phyloP scores from a whole-genome alignment of 176 grass and related monocot species.

The Eragrostis nindensis region DNA sequence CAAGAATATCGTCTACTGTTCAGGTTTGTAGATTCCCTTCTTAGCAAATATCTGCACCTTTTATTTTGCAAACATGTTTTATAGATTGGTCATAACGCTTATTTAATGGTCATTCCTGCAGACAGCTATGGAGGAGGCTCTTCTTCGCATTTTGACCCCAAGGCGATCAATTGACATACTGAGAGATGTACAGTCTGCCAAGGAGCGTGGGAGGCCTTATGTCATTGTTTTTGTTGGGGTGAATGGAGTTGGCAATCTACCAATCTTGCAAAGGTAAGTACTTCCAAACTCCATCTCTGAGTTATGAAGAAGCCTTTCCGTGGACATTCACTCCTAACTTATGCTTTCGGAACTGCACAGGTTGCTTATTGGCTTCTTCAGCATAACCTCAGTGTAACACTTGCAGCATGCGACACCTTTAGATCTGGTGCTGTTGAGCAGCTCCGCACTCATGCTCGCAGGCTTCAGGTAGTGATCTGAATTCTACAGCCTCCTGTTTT shows the following conservation, averaged over 20 bases:
- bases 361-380: slow-evolving; percentile 97
- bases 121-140: slow-evolving; percentile 58
- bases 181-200: slow-evolving; percentile 53
- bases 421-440: slow-evolving; percentile 98
- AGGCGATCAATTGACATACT: slow-evolving; percentile 60
- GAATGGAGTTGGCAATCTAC: slow-evolving; percentile 69
- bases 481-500: slow-evolving; percentile 2
- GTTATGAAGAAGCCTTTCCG: not conserved
- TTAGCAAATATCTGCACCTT: not conserved
- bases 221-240: slow-evolving; percentile 67
- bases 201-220: slow-evolving; percentile 55
- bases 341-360: slow-evolving; percentile 40
- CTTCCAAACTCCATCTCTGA: slow-evolving; percentile 12
- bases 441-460: slow-evolving; percentile 71
- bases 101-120: slow-evolving; percentile 9
- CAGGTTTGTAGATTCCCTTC: slow-evolving; percentile 28
- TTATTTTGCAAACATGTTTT: too few relatives aligned
- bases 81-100: not conserved
- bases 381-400: slow-evolving; percentile 87
- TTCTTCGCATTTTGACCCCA: slow-evolving; percentile 66
- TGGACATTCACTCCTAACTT: not conserved
- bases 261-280: slow-evolving; percentile 58
- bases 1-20: slow-evolving; percentile 56
- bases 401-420: slow-evolving; percentile 94
- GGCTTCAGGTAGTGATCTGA: slow-evolving; percentile 70